Evolutionary conservation across 305 asterid species (phyloP), one percentile per base, ranked within the genome.

Genomic region (Ilex paraguariensis): DNA sequence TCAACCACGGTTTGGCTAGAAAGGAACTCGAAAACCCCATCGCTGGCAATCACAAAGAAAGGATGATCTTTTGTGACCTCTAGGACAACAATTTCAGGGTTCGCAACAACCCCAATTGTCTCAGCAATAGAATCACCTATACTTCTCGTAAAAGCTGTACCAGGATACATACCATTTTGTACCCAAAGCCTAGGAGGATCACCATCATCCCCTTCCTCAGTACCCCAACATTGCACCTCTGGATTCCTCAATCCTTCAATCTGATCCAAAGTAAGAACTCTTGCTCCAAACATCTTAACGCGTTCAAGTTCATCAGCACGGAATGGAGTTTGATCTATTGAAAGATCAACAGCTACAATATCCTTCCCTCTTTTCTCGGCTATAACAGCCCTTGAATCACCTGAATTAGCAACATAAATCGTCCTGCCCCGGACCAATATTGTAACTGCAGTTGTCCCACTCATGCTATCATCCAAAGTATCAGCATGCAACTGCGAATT

Each of bases 171-270:
- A 58, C 98, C 98, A 77, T 89, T 90, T 76, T 78, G 95, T 69
- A 92, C 97, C 98, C 98, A 92, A 53, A 92, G 68, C 63, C 98
- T 84, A 57, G 98, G 98, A 66, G 98, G 98, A 84, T 92, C 98
- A 61, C 98, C 97, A 63, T 92, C 97, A 77, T 91, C 98, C 49
- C 56, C 90, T 87, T 91, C 98, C 81, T 89, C 98, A 66, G 93
- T 87, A 56, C 84, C 97, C 98, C 98, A 92, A 75, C 96, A 87
- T 68, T 85, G 96, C 69, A 81, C 85, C 60, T 87, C 81, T 28
- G 92, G 87, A 64, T 84, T 79, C 78, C 89, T 89, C 57, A 92
- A 79, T 57, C 98, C 98, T 83, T 92, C 98, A 74, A 92, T 89
- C 87, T 92, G 98, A 85, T 92, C 98, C 80, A 92, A 59, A 14